A percentile compares a stretch with the other conserved stretches of the same genome.
These are phyloP conservation scores for Xylaria polymorpha DNA, from an alignment of 2,329 filamentous ascomycete species.

Conservation along the genomic window DNA sequence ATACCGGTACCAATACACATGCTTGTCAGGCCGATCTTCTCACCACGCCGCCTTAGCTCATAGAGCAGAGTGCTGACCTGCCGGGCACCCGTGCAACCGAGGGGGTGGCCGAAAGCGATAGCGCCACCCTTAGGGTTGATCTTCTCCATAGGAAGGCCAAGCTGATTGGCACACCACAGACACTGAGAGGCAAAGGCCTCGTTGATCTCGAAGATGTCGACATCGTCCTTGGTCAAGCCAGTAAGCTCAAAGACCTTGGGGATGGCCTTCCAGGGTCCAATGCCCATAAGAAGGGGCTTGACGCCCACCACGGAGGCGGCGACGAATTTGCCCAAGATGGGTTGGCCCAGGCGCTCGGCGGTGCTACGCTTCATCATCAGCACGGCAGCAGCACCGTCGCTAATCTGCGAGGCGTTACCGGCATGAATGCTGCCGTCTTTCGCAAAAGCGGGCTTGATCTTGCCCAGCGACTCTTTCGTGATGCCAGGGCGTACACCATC, in stretches of 20 bases:
- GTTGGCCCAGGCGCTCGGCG: conserved; percentile 87
- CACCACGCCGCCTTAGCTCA: conserved; percentile 84
- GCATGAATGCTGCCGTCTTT: conserved; percentile 95
- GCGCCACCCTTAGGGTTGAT: conserved; percentile 98
- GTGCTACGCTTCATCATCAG: conserved; percentile 95
- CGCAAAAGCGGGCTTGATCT: conserved; percentile 90
- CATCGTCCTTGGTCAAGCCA: conserved; percentile 86
- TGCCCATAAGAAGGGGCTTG: conserved; percentile 92
- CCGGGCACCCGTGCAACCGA: conserved; percentile 92
- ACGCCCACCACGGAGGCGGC: conserved; percentile 87
- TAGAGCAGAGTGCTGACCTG: conserved; percentile 94
- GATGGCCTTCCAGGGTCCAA: conserved; percentile 96
- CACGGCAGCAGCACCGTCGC: conserved; percentile 93
- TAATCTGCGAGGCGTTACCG: conserved; percentile 95
- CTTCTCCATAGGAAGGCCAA: conserved; percentile 84
- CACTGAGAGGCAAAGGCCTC: conserved; percentile 98
- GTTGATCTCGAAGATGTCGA: conserved; percentile 99
- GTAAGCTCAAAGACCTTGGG: conserved; percentile 90
- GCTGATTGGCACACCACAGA: conserved; percentile 90
- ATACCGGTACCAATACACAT: conserved; percentile 98
- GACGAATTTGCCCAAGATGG: conserved; percentile 92
- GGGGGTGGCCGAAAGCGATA: conserved; percentile 94
- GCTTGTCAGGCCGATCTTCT: conserved; percentile 90
- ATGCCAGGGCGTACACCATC: conserved; percentile 89
- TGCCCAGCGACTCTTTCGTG: conserved; percentile 86